Base-by-base conservation (phyloP, 768 basidiomycete species). In the Termitomyces sp. region DNA sequence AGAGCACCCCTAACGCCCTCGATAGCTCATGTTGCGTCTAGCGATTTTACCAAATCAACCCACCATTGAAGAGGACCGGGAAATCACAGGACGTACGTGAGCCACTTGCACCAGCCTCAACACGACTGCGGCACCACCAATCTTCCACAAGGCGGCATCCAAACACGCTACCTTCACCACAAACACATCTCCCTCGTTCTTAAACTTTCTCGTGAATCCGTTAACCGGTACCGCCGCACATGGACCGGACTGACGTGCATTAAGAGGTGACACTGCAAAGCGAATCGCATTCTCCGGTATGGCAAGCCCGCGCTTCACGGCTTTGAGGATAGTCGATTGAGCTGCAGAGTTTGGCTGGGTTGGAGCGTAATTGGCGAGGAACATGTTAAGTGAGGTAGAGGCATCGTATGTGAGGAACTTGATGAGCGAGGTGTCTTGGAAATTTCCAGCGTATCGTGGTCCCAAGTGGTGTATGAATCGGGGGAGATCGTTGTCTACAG, bases 381-480 rank as follows among this genome's bases (percentile, higher is more conserved):
- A 85, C 78, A 94, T 90, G 67, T 90, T 93, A 55, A 94, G 77
- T 0, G 91, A 91, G 0, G 92, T 91, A 5, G 88, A 84, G 0
- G 89, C 89, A 63, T 92, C 89, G 69, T 94, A 95, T 0, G 92
- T 95, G 50, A 94, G 74, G 69, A 93, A 93, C 48, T 82, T 86
- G 63, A 85, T 75, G 38, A 93, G 78, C 3, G 80, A 69, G 9
- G 78, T 79, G 50, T 91, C 88, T 68, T 92, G 91, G 70, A 93
- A 91, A 47, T 84, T 85, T 23, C 84, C 86, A 1, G 77, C 76
- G 60, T 94, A 94, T 47, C 87, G 82, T 9, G 92, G 92, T 4
- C 91, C 89, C 12, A 95, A 82, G 64, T 92, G 89, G 66, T 93
- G 87, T 38, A 92, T 80, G 48, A 94, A 79, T 16, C 88, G 81